Evolutionary conservation across 495 filamentous ascomycete genomes (phyloP).

Genomic region (Aspergillus homomorphus): DNA sequence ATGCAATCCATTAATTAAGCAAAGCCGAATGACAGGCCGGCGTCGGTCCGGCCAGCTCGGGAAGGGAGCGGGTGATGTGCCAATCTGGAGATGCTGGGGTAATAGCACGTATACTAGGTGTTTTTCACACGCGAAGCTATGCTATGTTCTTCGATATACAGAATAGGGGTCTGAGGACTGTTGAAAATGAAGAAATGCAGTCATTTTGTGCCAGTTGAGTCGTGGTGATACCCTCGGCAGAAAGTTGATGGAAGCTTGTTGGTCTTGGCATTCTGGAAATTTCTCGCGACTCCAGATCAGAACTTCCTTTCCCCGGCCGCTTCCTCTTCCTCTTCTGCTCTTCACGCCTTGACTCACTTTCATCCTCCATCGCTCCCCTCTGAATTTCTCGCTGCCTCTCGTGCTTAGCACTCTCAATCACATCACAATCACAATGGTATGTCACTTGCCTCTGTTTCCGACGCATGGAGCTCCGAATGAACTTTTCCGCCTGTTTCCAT

Average conservation of each 20-base stretch:
- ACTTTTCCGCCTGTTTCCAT: slow-evolving; percentile 9
- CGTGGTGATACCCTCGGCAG: slow-evolving; percentile 34
- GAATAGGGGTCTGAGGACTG: neutral
- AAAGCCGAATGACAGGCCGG: neutral
- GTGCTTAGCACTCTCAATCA: slow-evolving; percentile 5
- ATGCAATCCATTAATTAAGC: neutral
- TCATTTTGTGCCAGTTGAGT: neutral
- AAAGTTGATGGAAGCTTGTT: slow-evolving; percentile 21
- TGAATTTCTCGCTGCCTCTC: neutral
- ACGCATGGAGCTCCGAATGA: slow-evolving; percentile 5
- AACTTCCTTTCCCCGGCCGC: slow-evolving; percentile 33
- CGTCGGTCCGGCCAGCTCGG: neutral
- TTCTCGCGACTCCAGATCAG: slow-evolving; percentile 47
- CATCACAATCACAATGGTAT: slow-evolving; percentile 29
- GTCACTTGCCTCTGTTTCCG: slow-evolving; percentile 9
- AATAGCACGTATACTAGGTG: neutral
- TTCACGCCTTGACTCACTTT: slow-evolving; percentile 26
- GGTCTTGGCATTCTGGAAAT: slow-evolving; percentile 57
- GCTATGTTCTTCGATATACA: neutral
- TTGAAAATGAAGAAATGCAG: neutral
- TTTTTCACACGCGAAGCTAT: neutral
- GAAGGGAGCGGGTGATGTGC: neutral
- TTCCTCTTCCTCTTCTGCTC: slow-evolving; percentile 32
- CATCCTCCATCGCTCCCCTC: slow-evolving; percentile 15
- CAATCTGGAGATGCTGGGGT: neutral